Base-by-base conservation (phyloP, 139 green algal species). In the Chlorella sorokiniana region DNA sequence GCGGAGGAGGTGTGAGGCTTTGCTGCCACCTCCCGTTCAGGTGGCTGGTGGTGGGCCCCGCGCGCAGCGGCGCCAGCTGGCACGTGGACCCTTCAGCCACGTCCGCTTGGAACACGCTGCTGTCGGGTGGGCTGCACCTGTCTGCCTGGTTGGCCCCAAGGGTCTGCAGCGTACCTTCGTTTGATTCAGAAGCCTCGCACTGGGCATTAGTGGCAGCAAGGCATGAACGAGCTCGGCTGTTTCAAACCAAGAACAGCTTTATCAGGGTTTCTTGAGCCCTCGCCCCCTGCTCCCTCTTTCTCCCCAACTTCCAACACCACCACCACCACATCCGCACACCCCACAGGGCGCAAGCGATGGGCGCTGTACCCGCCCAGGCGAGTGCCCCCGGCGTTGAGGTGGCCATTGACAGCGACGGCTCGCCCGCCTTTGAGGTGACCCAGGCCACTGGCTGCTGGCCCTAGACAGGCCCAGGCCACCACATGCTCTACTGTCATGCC, bases 1-100 rank as follows among this genome's bases (percentile, higher is more conserved):
- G 11, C 16, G 48, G 14, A 16, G 48, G 48, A 56, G 16, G 48
- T 16, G 14, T 56, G 48, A 56, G 14, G 48, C 48, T n/a, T 65
- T n/a, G 56, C 23, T 65, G 56, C 70, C 35, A 4, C 5, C 33
- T n/a, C 6, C 35, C 56, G 45, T 75, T 42, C 69, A 91, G 92
- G 71, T 96, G 93, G 93, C 64, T 96, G 25, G 93, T 96, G 35
- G 86, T 91, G 52, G 93, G 93, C 9, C 92, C 92, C 0, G 78
- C 89, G 0, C 85, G 93, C n/a, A 91, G 79, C 51, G 94, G 94
- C 77, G 93, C 83, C 69, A 85, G 87, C 35, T 81, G 95, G n/a
- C 94, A 98, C 80, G 88, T 96, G 23, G 94, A 98, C 87, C 94
- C 94, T 0, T 86, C 96, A 31, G 93, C 93, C 40, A 98, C 94